These are phyloP conservation scores for Lyophyllum shimeji DNA, from an alignment of 768 basidiomycete genomes.

Conservation along the genomic window DNA sequence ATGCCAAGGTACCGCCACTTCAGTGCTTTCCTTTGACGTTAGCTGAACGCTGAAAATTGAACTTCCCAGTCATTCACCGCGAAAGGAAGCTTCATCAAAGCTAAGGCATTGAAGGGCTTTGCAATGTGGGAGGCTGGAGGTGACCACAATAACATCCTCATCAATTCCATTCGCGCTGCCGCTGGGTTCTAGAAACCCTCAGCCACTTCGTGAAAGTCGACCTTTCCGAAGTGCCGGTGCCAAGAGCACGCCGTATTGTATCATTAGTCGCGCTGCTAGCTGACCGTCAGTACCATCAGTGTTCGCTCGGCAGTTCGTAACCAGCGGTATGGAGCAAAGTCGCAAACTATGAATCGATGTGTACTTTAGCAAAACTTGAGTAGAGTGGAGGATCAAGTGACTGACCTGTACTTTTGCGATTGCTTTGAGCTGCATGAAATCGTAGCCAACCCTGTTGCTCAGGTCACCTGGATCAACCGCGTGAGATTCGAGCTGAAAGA, in stretches of 20 bases:
- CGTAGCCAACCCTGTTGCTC: conserved; percentile 77
- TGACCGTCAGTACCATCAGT: not conserved
- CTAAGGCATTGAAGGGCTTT: conserved; percentile 56
- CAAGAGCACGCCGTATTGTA: not conserved
- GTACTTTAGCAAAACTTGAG: not conserved
- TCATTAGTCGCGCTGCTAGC: not conserved
- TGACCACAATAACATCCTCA: conserved; percentile 49
- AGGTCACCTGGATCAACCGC: conserved; percentile 56
- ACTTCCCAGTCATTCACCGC: conserved; percentile 37
- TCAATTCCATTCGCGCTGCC: conserved; percentile 40
- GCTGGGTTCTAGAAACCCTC: conserved; percentile 20
- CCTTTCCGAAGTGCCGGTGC: not conserved
- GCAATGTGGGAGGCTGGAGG: conserved; percentile 74
- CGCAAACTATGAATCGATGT: conserved; percentile 51
- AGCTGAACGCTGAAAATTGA: not conserved
- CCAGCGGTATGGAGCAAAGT: conserved; percentile 71
- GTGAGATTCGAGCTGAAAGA: conserved; percentile 1
- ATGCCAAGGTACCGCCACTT: conserved; percentile 33
- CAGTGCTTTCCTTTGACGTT: not conserved
- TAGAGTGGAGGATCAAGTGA: not conserved
- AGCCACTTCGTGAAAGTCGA: not conserved
- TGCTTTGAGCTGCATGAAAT: conserved; percentile 75
- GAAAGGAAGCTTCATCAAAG: conserved; percentile 60
- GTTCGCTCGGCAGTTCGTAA: conserved; percentile 38
- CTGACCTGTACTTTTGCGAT: conserved; percentile 88